Evolutionary conservation across 768 basidiomycete genomes (phyloP).

Genomic region (Naganishia randhawae): DNA sequence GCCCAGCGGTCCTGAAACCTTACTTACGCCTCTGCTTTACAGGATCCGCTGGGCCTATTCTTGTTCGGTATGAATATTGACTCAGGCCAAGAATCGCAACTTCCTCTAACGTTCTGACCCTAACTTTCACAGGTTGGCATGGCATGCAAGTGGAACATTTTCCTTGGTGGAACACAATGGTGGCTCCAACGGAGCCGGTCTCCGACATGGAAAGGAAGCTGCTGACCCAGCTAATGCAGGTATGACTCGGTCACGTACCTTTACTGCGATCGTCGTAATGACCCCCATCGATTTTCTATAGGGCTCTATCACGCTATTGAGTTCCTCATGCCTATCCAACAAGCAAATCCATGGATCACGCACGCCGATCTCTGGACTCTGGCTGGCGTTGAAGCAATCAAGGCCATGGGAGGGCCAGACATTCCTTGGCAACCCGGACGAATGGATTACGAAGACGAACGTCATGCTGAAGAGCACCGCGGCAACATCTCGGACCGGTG

Average conservation of each 20-base stretch:
- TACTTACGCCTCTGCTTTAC: background rate
- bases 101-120: conserved; percentile 27
- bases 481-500: conserved; percentile 44
- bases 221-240: conserved; percentile 46
- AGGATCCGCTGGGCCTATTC: conserved; percentile 46
- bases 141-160: conserved; percentile 51
- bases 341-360: conserved; percentile 50
- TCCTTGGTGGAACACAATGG: conserved; percentile 48
- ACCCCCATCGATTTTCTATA: background rate
- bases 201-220: conserved; percentile 47
- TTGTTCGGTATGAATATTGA: conserved; percentile 42
- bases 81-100: background rate
- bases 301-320: conserved; percentile 48
- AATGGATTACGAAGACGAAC: conserved; percentile 46
- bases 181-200: conserved; percentile 48
- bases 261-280: background rate
- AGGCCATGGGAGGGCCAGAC: conserved; percentile 47
- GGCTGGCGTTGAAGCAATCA: conserved; percentile 49
- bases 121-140: conserved; percentile 43
- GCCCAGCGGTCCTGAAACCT: background rate
- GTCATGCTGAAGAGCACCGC: conserved; percentile 44
- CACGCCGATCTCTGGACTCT: conserved; percentile 49
- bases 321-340: conserved; percentile 49
- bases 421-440: conserved; percentile 50
- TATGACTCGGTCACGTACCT: background rate